Percentiles rank a stretch among this genome's conserved stretches.
phyloP scores from a whole-genome alignment of 1,139 yeast species.

The Cylindricascospora bacillispora region DNA sequence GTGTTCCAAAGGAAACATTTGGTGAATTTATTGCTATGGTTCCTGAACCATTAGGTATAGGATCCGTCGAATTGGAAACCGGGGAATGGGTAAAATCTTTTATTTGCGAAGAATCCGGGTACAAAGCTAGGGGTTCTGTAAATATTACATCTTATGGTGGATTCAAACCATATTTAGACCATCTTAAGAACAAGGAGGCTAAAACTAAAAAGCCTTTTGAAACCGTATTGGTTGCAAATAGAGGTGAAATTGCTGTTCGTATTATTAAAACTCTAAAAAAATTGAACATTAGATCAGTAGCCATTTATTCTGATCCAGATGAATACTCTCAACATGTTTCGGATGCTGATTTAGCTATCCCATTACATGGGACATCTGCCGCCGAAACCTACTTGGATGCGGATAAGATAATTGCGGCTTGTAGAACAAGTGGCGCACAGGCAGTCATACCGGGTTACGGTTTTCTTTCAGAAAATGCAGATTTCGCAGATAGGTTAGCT shows the following conservation, averaged over 20 bases:
- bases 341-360: constrained; percentile 69
- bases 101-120: constrained; percentile 85
- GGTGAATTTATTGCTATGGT: constrained; percentile 79
- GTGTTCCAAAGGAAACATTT: constrained; percentile 62
- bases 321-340: constrained; percentile 76
- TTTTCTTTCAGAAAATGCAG: constrained; percentile 91
- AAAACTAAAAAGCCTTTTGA: constrained; percentile 46
- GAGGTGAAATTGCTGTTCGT: constrained; percentile 97
- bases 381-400: constrained; percentile 81
- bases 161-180: constrained; percentile 60
- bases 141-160: constrained; percentile 83
- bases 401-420: constrained; percentile 76
- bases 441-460: constrained; percentile 98
- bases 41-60: constrained; percentile 91
- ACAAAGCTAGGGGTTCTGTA: constrained; percentile 51
- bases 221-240: constrained; percentile 82
- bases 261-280: constrained; percentile 78
- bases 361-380: constrained; percentile 70
- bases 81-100: constrained; percentile 87
- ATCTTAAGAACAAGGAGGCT: constrained; percentile 12
- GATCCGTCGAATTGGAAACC: constrained; percentile 66
- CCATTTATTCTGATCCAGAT: constrained; percentile 86
- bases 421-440: constrained; percentile 69
- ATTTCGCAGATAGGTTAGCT: constrained; percentile 78
- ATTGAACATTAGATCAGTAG: constrained; percentile 64